A percentile compares a stretch with the other conserved stretches of the same genome.
These are phyloP conservation scores for Colletotrichum tamarilloi DNA, from an alignment of 2,329 filamentous ascomycete genomes.

Conservation along the genomic window DNA sequence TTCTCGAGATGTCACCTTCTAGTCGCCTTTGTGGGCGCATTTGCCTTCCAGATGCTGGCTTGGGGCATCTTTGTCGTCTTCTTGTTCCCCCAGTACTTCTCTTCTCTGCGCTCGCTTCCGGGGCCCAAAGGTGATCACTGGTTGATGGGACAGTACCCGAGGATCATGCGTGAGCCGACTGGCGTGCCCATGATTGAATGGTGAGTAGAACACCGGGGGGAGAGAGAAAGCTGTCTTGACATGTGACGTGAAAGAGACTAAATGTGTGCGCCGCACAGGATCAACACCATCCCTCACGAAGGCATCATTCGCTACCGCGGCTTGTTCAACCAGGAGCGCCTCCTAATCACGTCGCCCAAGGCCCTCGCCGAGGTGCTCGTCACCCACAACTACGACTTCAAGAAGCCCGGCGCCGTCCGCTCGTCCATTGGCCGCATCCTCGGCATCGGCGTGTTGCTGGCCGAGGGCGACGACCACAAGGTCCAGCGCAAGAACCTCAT, in stretches of 20 bases:
- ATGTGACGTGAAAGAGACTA: not conserved
- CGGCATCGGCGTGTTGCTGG: slow-evolving; percentile 78
- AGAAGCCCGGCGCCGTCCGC: slow-evolving; percentile 68
- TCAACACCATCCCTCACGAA: slow-evolving; percentile 70
- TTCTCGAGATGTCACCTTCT: slow-evolving; percentile 47
- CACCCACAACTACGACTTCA: slow-evolving; percentile 76
- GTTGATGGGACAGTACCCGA: slow-evolving; percentile 59
- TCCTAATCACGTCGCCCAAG: slow-evolving; percentile 72
- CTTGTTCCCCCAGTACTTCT: slow-evolving; percentile 62
- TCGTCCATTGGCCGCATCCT: slow-evolving; percentile 71
- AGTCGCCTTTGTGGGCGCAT: slow-evolving; percentile 48
- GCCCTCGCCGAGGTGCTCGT: slow-evolving; percentile 77
- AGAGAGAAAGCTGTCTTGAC: not conserved
- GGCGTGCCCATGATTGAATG: slow-evolving; percentile 60
- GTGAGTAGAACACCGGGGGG: slow-evolving; percentile 45
- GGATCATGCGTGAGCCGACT: slow-evolving; percentile 51
- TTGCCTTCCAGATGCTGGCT: slow-evolving; percentile 46
- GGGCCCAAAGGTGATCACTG: slow-evolving; percentile 55
- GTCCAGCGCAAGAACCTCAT: slow-evolving; percentile 81
- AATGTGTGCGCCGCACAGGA: slow-evolving; percentile 62
- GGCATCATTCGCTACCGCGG: slow-evolving; percentile 76
- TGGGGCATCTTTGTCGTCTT: slow-evolving; percentile 56
- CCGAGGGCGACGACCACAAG: slow-evolving; percentile 93
- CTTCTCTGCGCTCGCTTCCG: slow-evolving; percentile 61
- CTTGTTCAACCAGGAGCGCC: slow-evolving; percentile 70